Percentiles rank a stretch among this genome's conserved stretches.
Conservation (phyloP, 139 green algal genomes). For the Chlorella sorokiniana region DNA sequence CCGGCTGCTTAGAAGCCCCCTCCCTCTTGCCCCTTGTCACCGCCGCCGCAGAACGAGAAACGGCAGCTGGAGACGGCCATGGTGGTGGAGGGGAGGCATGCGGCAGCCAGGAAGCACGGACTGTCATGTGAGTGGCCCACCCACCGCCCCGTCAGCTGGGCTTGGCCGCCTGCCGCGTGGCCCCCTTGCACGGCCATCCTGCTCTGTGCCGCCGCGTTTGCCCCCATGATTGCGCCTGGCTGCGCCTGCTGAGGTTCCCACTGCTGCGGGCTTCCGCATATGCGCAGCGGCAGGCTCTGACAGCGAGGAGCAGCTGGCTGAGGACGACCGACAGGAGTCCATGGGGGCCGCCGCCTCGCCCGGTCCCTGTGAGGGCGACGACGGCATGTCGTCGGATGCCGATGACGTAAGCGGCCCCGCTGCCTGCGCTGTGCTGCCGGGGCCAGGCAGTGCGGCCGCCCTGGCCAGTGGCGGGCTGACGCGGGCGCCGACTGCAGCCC, state of each 20-base stretch:
- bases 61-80: slow-evolving; percentile 63
- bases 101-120: background rate
- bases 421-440: background rate
- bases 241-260: too few relatives aligned
- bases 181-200: background rate
- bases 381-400: slow-evolving; percentile 6
- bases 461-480: too few relatives aligned
- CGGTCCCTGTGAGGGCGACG: background rate
- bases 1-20: background rate
- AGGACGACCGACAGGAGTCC: slow-evolving; percentile 19
- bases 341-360: background rate
- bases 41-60: slow-evolving; percentile 23
- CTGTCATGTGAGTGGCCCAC: background rate
- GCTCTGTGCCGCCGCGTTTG: too few relatives aligned
- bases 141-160: background rate
- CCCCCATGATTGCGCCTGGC: too few relatives aligned
- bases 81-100: slow-evolving; percentile 56
- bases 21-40: background rate
- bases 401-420: slow-evolving; percentile 3
- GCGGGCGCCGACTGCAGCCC: too few relatives aligned
- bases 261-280: too few relatives aligned
- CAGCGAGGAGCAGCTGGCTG: slow-evolving; percentile 19
- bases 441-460: background rate
- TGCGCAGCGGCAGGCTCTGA: too few relatives aligned
- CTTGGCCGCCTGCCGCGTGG: background rate